phyloP scores from a whole-genome alignment of 352 stramenopile genomes.

The Globisporangium carolinianum region DNA sequence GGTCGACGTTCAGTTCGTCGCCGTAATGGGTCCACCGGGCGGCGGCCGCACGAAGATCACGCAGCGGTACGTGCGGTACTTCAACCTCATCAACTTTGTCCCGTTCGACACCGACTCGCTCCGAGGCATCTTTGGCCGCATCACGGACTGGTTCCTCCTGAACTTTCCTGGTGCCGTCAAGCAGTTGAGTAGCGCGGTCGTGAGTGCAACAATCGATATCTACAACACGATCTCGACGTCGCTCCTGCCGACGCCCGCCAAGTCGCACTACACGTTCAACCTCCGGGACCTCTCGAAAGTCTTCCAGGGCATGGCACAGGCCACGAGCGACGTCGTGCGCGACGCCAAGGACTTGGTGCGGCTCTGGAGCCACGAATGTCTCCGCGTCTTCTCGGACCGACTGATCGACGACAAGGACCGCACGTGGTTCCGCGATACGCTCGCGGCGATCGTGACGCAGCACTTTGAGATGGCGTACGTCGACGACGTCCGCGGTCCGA shows the following conservation, averaged over 20 bases:
- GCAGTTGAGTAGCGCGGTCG: slow-evolving; percentile 50
- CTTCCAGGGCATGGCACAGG: slow-evolving; percentile 88
- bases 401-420: slow-evolving; percentile 88
- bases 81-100: slow-evolving; percentile 92
- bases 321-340: slow-evolving; percentile 64
- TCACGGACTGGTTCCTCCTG: slow-evolving; percentile 88
- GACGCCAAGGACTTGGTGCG: slow-evolving; percentile 84
- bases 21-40: slow-evolving; percentile 89
- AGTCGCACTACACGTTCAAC: slow-evolving; percentile 95
- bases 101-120: slow-evolving; percentile 87
- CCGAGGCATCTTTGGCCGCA: slow-evolving; percentile 81
- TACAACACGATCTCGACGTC: slow-evolving; percentile 89
- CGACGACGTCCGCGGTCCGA: slow-evolving; percentile 45
- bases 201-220: slow-evolving; percentile 87
- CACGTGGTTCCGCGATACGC: slow-evolving; percentile 72
- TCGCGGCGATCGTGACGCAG: slow-evolving; percentile 59
- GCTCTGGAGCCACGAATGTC: slow-evolving; percentile 89
- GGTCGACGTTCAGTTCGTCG: slow-evolving; percentile 91
- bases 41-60: slow-evolving; percentile 90
- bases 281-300: slow-evolving; percentile 91
- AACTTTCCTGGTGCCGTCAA: slow-evolving; percentile 82
- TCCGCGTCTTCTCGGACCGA: slow-evolving; percentile 89
- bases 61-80: slow-evolving; percentile 90
- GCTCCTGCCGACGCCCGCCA: slow-evolving; percentile 89
- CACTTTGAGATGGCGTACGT: slow-evolving; percentile 82